These are phyloP conservation scores for Beauveria scarabaeidicola DNA, from an alignment of 2,329 filamentous ascomycete species.

Conservation along the genomic window DNA sequence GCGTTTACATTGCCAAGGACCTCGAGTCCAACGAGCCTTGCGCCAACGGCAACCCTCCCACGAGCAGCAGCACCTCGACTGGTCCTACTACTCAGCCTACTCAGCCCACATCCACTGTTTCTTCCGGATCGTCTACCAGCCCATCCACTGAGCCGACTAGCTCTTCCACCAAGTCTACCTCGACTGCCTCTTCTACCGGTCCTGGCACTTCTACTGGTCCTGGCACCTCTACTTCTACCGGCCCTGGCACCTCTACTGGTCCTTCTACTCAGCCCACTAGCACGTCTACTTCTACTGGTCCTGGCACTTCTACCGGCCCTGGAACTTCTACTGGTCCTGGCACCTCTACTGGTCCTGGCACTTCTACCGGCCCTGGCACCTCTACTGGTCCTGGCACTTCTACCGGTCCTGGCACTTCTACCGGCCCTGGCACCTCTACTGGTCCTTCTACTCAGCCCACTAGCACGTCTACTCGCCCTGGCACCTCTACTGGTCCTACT, in stretches of 20 bases:
- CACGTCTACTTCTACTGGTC: neutral
- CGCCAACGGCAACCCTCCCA: slow-evolving; percentile 24
- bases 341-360: neutral
- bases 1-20: slow-evolving; percentile 39
- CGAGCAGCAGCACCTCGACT: slow-evolving; percentile 14
- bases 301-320: neutral
- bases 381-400: slow-evolving; percentile 2
- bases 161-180: slow-evolving; percentile 4
- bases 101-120: neutral
- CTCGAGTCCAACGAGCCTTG: slow-evolving; percentile 44
- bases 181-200: slow-evolving; percentile 11
- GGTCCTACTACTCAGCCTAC: slow-evolving; percentile 5
- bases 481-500: neutral
- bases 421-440: neutral
- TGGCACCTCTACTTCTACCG: slow-evolving; percentile 1
- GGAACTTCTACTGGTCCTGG: slow-evolving; percentile 6
- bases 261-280: neutral
- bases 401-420: neutral
- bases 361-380: slow-evolving; percentile 5
- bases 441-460: slow-evolving; percentile 2
- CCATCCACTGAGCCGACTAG: slow-evolving; percentile 6
- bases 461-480: neutral
- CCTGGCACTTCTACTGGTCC: slow-evolving; percentile 2
- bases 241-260: slow-evolving; percentile 2
- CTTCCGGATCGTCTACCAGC: neutral